Evolutionary conservation across 768 basidiomycete genomes (phyloP), one percentile per base, ranked within the genome.

Genomic region (Leccinum uliginosum): DNA sequence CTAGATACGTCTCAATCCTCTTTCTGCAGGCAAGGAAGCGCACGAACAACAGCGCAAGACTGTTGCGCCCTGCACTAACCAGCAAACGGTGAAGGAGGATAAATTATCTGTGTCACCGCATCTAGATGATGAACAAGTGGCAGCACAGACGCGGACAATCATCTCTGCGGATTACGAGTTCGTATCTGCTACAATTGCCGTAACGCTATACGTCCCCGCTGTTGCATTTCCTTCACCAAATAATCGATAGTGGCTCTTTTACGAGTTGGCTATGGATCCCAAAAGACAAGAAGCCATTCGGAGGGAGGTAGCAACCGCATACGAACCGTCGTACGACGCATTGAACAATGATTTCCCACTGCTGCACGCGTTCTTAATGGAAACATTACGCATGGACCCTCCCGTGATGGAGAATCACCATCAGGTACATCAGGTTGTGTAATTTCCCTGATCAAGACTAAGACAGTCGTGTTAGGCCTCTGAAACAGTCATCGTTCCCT

Each of bases 391-490:
- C 27, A 65, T 86, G 47, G 83, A 86, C 62, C 80, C 85, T 17
- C 77, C 84, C 1, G 78, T 87, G 32, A 64, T 83, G 27, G 85
- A 86, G 66, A 85, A 86, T 60, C 82, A 86, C 62, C 84, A 87
- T 55, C 81, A 83, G 71, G 83, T 79, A 38, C 50, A 60, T 63
- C 26, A 29, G 26, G 49, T 30, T 40, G 19, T 21, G 40, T 49
- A 10, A 15, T 46, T 6, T 45, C 21, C 51, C 19, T 52, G 27
- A 5, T 43, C 27, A 17, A 29, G 27, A 30, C 58, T 66, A 21
- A 68, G 11, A 24, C 12, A 32, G 27, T 12, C 50, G 23, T 11
- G 12, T 0, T 27, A 84, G 82, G 80, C 85, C 21, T 73, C 75
- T 6, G 73, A 80, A 58, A 83, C 80, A 24, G 78, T 79, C 48